phyloP scores from a whole-genome alignment of 2,329 filamentous ascomycete genomes.

The Ascochyta rabiei region DNA sequence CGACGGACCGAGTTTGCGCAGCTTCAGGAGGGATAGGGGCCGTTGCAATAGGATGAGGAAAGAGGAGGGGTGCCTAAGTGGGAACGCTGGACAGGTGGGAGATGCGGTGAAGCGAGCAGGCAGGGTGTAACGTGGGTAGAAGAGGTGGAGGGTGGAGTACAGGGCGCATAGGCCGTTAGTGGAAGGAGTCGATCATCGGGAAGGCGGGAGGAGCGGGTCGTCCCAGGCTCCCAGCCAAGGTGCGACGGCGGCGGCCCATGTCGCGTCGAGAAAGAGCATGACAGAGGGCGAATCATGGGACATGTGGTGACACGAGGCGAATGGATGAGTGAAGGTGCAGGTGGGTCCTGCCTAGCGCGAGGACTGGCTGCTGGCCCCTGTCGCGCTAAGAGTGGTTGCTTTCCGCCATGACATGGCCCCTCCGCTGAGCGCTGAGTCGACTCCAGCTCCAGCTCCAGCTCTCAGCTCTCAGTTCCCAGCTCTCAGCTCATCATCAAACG shows the following conservation, averaged over 20 bases:
- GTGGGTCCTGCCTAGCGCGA: not conserved
- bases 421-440: not conserved
- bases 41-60: not conserved
- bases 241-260: not conserved
- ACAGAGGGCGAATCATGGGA: not conserved
- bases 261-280: slow-evolving; percentile 1
- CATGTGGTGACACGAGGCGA: not conserved
- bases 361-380: slow-evolving; percentile 4
- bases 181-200: not conserved
- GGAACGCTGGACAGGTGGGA: not conserved
- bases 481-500: not conserved
- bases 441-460: not conserved
- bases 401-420: slow-evolving; percentile 2
- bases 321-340: not conserved
- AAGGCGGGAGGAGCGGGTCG: slow-evolving; percentile 6
- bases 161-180: not conserved
- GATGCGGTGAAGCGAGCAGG: slow-evolving; percentile 7
- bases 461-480: slow-evolving; percentile 1
- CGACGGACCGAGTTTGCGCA: not conserved
- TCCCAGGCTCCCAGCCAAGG: not conserved
- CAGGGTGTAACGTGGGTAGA: not conserved
- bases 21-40: not conserved
- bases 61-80: not conserved
- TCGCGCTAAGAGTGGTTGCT: not conserved
- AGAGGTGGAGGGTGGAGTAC: not conserved